Evolutionary conservation across 768 basidiomycete species (phyloP), one percentile per base, ranked within the genome.

Genomic region (Trametopsis cervina): DNA sequence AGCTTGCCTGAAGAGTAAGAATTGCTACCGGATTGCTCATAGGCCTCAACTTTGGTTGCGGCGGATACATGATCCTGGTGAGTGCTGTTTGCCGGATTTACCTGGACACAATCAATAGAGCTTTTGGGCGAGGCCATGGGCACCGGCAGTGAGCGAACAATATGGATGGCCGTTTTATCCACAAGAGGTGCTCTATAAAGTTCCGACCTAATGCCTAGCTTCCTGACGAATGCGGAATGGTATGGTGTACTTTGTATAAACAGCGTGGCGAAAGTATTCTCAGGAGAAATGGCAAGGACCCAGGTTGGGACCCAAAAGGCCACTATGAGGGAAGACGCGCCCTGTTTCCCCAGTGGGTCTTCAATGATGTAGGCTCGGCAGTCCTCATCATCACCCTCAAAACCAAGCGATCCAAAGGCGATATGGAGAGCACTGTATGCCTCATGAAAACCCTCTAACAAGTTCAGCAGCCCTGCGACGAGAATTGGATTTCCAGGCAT

Each of bases 401-500:
- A 2, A 22, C 50, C 36, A 6, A 55, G 40, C 7, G 26, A 21
- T 1, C 63, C 63, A 20, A 57, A 64, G 1, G 54, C 52, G 26
- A 51, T 47, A 29, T 60, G 52, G 11, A 63, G 38, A 7, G 60
- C 57, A 2, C 57, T 53, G 49, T 66, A 68, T 20, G 55, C 57
- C 40, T 65, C 66, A 25, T 48, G 46, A 2, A 50, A 52, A 46
- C 44, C 40, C 42, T 36, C 7, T 25, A 15, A 25, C 37, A 21
- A 2, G 54, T 65, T 63, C 37, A 49, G 48, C 13, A 65, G 20
- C 42, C 57, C 41, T 5, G 15, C 46, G 10, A 60, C 54, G 37
- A 70, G 55, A n/a, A 55, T 49, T 2, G 67, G 64, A 1, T 65
- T 64, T 15, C 54, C 51, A 15, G 52, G 15, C 44, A 57, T 15